These are phyloP conservation scores for Plantago rigida DNA, from an alignment of 305 asterid genomes.

Conservation along the genomic window DNA sequence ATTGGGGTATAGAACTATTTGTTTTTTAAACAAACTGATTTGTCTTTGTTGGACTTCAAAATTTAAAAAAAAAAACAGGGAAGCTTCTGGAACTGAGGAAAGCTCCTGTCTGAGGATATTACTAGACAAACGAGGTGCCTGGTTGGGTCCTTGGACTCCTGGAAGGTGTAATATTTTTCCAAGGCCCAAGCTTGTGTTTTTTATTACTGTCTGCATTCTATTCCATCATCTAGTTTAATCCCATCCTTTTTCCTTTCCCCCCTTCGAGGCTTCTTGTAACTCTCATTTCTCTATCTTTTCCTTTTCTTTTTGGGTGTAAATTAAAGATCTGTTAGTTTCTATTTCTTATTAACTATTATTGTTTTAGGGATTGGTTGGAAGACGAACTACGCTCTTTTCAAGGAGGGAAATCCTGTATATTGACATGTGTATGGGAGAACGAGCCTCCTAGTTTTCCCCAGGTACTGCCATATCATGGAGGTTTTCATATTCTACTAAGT, in stretches of 20 bases:
- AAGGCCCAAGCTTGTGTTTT: conserved; percentile 16
- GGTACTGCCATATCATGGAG: conserved; percentile 39
- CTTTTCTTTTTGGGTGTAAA: neutral
- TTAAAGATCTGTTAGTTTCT: conserved; percentile 10
- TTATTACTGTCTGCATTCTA: conserved; percentile 9
- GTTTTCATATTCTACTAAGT: conserved; percentile 17
- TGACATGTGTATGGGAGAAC: conserved; percentile 90
- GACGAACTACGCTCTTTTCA: conserved; percentile 95
- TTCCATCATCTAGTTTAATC: conserved; percentile 20
- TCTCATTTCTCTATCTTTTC: conserved; percentile 4
- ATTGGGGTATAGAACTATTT: conserved; percentile 3
- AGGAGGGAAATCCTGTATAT: conserved; percentile 90
- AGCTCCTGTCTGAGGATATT: conserved; percentile 87
- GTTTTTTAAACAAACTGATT: conserved; percentile 25
- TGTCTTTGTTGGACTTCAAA: conserved; percentile 23
- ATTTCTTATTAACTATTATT: conserved; percentile 23
- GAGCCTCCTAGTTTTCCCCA: conserved; percentile 96
- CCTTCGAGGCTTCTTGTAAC: conserved; percentile 20
- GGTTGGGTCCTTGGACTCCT: conserved; percentile 99
- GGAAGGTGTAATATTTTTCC: conserved; percentile 57
- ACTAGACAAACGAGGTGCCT: conserved; percentile 93
- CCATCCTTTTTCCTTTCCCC: conserved; percentile 18
- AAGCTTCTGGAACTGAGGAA: conserved; percentile 74
- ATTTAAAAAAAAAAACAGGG: conserved; percentile 45
- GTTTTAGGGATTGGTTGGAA: conserved; percentile 82